These are phyloP conservation scores for Tolypocladium ophioglossoides DNA, from an alignment of 2,329 filamentous ascomycete species.

Conservation along the genomic window DNA sequence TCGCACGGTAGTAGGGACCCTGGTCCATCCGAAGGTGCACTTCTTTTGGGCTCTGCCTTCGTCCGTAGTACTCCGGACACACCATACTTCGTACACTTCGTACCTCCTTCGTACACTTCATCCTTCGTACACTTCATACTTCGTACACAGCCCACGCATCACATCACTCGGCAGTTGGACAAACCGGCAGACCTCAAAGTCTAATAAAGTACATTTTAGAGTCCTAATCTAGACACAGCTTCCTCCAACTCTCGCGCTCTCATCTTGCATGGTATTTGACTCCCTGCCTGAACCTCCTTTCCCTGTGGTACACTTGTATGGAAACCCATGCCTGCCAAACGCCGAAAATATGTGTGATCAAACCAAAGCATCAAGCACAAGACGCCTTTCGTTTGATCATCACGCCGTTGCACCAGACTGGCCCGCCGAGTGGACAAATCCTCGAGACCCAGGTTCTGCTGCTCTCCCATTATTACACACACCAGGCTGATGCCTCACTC, in stretches of 20 bases:
- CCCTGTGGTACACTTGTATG: conserved; percentile 10
- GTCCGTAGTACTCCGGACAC: too few species aligned
- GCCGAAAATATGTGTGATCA: conserved; percentile 12
- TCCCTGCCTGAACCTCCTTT: conserved; percentile 7
- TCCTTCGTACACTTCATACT: too few species aligned
- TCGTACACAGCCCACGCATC: too few species aligned
- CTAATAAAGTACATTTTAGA: conserved; percentile 32
- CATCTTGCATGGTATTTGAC: conserved; percentile 16
- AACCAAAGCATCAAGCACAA: conserved; percentile 6
- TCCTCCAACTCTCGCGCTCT: conserved; percentile 3
- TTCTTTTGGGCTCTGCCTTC: too few species aligned
- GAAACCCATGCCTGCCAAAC: conserved; percentile 11
- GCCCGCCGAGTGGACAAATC: not conserved
- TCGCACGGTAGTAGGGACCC: too few species aligned
- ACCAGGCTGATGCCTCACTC: conserved; percentile 23
- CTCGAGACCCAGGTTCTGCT: not conserved
- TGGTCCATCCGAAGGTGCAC: too few species aligned
- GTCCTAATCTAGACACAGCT: conserved; percentile 18
- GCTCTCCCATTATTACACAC: not conserved
- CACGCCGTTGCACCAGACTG: not conserved
- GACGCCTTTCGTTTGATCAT: conserved; percentile 1
- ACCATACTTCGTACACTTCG: too few species aligned
- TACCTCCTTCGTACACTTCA: too few species aligned
- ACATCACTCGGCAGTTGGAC: not conserved
- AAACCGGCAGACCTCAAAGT: conserved; percentile 12